These are phyloP conservation scores for Phytophthora constricta DNA, from an alignment of 352 stramenopile species.

Conservation along the genomic window DNA sequence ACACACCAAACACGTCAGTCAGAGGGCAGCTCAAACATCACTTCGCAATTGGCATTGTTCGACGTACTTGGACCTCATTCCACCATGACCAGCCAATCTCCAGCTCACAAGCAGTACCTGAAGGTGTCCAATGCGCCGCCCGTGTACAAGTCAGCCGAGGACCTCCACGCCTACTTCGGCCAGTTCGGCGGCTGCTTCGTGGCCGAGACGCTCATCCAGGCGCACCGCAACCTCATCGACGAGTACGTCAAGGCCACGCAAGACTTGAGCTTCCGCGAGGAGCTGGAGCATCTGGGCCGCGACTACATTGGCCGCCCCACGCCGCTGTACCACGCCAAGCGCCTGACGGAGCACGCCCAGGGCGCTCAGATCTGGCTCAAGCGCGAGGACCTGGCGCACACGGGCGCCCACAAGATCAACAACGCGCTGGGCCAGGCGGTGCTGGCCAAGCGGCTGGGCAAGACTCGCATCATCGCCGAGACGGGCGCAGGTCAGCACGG, in stretches of 20 bases:
- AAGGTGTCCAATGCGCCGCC: conserved; percentile 80
- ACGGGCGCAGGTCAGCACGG: conserved; percentile 98
- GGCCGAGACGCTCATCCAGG: conserved; percentile 97
- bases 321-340: conserved; percentile 96
- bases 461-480: conserved; percentile 98
- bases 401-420: conserved; percentile 99
- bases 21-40: conserved; percentile 11
- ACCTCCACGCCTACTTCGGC: conserved; percentile 89
- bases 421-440: conserved; percentile 97
- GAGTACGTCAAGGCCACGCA: conserved; percentile 95
- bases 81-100: background rate
- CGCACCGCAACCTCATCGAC: conserved; percentile 94
- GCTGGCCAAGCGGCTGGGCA: conserved; percentile 96
- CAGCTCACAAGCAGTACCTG: conserved; percentile 50
- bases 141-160: conserved; percentile 62
- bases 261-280: conserved; percentile 94
- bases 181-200: conserved; percentile 98
- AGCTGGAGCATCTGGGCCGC: conserved; percentile 96
- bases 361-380: conserved; percentile 98
- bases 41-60: conserved; percentile 35
- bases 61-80: too few species aligned
- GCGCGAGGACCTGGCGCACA: conserved; percentile 98
- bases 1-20: too few species aligned
- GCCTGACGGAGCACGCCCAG: conserved; percentile 93
- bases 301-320: conserved; percentile 94